Conservation (phyloP, 2,329 filamentous ascomycete species). For the Aureobasidium sp. region DNA sequence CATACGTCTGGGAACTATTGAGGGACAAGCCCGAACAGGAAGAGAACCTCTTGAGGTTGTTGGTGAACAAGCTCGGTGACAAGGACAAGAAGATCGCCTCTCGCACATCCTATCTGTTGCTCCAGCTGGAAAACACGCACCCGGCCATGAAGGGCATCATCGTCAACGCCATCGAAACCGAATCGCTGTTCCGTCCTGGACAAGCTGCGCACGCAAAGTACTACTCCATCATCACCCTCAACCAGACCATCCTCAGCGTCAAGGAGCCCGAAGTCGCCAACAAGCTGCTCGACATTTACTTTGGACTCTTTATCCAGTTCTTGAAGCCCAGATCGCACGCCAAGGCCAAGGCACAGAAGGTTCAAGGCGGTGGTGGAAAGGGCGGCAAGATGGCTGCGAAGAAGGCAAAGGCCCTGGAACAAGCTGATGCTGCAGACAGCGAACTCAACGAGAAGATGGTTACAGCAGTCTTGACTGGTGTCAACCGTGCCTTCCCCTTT, state of each 20-base stretch:
- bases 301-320: slow-evolving; percentile 74
- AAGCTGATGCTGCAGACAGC: slow-evolving; percentile 32
- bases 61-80: slow-evolving; percentile 96
- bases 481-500: slow-evolving; percentile 94
- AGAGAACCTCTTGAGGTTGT: slow-evolving; percentile 76
- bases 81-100: slow-evolving; percentile 93
- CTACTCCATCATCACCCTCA: slow-evolving; percentile 91
- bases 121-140: slow-evolving; percentile 81
- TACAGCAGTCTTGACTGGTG: slow-evolving; percentile 82
- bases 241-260: slow-evolving; percentile 84
- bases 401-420: slow-evolving; percentile 33
- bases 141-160: slow-evolving; percentile 90
- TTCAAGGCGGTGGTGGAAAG: slow-evolving; percentile 46
- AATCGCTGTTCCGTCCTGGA: slow-evolving; percentile 76
- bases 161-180: slow-evolving; percentile 74
- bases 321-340: slow-evolving; percentile 53
- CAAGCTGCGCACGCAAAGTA: slow-evolving; percentile 87
- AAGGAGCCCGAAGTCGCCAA: slow-evolving; percentile 76
- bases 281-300: slow-evolving; percentile 81
- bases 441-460: slow-evolving; percentile 86
- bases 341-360: slow-evolving; percentile 26
- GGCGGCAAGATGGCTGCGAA: slow-evolving; percentile 45
- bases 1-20: slow-evolving; percentile 82
- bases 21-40: slow-evolving; percentile 97
- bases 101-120: slow-evolving; percentile 81